Evolutionary conservation across 2,329 filamentous ascomycete species (phyloP), one percentile per base, ranked within the genome.

Genomic region (Trichophyton equinum): DNA sequence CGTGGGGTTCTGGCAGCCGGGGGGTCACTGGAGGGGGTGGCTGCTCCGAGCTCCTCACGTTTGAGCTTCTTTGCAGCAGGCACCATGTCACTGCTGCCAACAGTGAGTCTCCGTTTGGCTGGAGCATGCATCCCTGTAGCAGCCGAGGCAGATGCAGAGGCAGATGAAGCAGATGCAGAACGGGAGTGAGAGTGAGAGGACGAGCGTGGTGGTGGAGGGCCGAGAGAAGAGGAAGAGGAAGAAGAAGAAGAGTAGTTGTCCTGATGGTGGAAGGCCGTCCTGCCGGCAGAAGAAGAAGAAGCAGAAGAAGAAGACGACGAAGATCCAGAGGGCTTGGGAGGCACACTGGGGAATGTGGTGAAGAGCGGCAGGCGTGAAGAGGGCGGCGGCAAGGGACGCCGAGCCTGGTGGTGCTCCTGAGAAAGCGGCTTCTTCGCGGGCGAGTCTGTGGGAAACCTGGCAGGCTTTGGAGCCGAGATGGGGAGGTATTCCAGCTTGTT

Each of bases 31-130:
- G 42, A 3, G 36, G 33, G 5, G 55, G 25, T 7, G 27, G 22
- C 63, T 67, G 18, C 18, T 18, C 73, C 73, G 15, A 27, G 51
- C 64, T 84, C 81, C 59, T 87, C 84, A 44, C 78, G 69, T 71
- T 85, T 89, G 55, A 78, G 73, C 75, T 87, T 90, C 78, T 95
- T 95, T 56, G 74, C 71, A 56, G 74, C 71, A 0, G 81, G 76
- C 64, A 86, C 80, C 67, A 38, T 92, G 88, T 67, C 85, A 85
- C 66, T 88, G 83, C 88, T 82, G 59, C 95, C 89, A 6, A 59
- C 62, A 73, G 88, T 81, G 49, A 91, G 76, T 6, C 80, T 77
- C 67, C 88, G 84, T 71, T 83, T 85, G 64, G 76, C 67, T 1
- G 74, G 69, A 8, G 69, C 68, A 64, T 78, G 77, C 65, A 75